Percentiles rank a stretch among this genome's conserved stretches.
phyloP scores from a whole-genome alignment of 1,139 yeast genomes.

The Yamadazyma diddensiae region DNA sequence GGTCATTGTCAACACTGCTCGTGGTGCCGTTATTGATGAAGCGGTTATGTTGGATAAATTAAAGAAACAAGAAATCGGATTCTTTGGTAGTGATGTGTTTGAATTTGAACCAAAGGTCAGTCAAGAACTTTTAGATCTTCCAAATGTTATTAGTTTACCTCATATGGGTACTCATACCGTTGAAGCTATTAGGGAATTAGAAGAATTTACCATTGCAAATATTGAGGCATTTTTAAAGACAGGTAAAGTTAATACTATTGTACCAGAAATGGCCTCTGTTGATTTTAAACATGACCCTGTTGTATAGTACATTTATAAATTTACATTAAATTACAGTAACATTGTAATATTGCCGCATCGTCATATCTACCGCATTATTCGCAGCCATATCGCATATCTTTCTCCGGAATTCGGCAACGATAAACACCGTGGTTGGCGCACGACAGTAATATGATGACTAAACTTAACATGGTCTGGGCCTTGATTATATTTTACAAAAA shows the following conservation, averaged over 20 bases:
- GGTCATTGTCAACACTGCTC: conserved; percentile 64
- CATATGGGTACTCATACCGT: conserved; percentile 80
- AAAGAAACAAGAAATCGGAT: conserved; percentile 65
- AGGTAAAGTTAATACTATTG: conserved; percentile 63
- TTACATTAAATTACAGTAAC: no score
- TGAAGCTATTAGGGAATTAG: conserved; percentile 59
- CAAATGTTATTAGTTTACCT: conserved; percentile 65
- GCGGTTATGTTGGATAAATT: conserved; percentile 57
- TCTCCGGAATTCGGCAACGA: neutral
- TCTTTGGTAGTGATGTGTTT: conserved; percentile 81
- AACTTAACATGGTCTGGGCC: no score
- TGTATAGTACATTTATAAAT: conserved; percentile 2
- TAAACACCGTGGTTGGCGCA: no score
- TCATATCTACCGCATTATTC: no score
- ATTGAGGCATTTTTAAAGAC: conserved; percentile 42
- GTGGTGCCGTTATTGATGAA: conserved; percentile 76
- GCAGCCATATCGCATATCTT: neutral
- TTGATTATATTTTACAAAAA: no score
- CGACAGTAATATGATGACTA: no score
- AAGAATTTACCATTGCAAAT: conserved; percentile 51
- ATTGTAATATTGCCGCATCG: no score
- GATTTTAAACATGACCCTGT: conserved; percentile 14
- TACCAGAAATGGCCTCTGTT: conserved; percentile 55
- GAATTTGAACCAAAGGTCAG: conserved; percentile 78
- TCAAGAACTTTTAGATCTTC: conserved; percentile 50